Evolutionary conservation across 169 alveolate species (phyloP).

Genomic region (Perkinsus olseni): DNA sequence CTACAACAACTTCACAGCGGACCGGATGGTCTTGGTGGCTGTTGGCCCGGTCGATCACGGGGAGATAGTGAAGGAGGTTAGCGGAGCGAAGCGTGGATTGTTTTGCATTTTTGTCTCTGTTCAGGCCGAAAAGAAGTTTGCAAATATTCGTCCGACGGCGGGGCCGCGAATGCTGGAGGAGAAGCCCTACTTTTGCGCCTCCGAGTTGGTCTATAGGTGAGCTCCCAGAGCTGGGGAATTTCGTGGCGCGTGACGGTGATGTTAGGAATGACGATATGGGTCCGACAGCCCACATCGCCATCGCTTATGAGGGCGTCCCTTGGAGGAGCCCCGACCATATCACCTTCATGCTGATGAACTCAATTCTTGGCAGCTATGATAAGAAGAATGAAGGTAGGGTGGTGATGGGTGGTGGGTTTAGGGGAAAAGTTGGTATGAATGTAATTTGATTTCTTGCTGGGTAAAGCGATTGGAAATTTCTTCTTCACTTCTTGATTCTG

Average conservation of each 20-base stretch:
- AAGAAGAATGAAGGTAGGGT: slow-evolving; percentile 50
- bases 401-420: neutral
- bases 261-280: slow-evolving; percentile 59
- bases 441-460: too few relatives aligned
- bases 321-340: slow-evolving; percentile 85
- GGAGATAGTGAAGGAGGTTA: slow-evolving; percentile 8
- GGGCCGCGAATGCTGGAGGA: slow-evolving; percentile 13
- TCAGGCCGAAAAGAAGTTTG: slow-evolving; percentile 19
- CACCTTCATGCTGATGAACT: slow-evolving; percentile 81
- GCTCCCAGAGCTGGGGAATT: neutral
- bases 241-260: neutral
- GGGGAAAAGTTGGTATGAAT: too few relatives aligned
- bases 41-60: slow-evolving; percentile 27
- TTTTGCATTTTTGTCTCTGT: neutral
- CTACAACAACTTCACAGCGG: slow-evolving; percentile 75
- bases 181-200: slow-evolving; percentile 29
- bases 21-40: slow-evolving; percentile 54
- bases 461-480: slow-evolving; percentile 13
- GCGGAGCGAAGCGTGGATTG: neutral
- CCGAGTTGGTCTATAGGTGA: slow-evolving; percentile 19
- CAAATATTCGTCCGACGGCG: slow-evolving; percentile 1
- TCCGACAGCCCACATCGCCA: slow-evolving; percentile 75
- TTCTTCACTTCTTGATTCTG: slow-evolving; percentile 34
- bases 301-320: slow-evolving; percentile 84
- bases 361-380: slow-evolving; percentile 80